phyloP scores from a whole-genome alignment of 2,329 filamentous ascomycete species.

The Claviceps pusilla region DNA sequence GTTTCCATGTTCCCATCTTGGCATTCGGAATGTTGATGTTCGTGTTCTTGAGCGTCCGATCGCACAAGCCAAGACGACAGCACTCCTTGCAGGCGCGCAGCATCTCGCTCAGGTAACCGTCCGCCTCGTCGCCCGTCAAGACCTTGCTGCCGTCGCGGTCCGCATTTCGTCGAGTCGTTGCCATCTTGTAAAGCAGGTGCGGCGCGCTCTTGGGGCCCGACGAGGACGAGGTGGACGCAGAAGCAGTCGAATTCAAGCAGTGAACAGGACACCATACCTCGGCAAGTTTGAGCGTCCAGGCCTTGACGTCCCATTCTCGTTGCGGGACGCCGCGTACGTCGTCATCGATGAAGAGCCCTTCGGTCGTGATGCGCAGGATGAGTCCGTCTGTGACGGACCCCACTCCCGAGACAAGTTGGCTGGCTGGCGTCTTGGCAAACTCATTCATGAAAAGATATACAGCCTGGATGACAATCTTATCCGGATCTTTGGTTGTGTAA shows the following conservation, averaged over 20 bases:
- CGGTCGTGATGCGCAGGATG: constrained; percentile 80
- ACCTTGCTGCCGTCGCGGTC: constrained; percentile 35
- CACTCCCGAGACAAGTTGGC: constrained; percentile 72
- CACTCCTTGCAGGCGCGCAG: constrained; percentile 49
- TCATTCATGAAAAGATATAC: constrained; percentile 88
- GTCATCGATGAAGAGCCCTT: constrained; percentile 94
- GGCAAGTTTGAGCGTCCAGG: constrained; percentile 86
- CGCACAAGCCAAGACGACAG: constrained; percentile 40
- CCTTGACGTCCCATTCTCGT: constrained; percentile 96
- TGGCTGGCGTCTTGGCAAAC: constrained; percentile 77
- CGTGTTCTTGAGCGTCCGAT: constrained; percentile 29
- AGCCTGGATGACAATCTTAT: constrained; percentile 90
- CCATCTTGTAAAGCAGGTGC: constrained; percentile 33
- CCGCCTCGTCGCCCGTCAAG: constrained; percentile 49
- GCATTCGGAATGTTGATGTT: constrained; percentile 23
- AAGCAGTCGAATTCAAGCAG: constrained; percentile 29
- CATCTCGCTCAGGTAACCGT: constrained; percentile 47
- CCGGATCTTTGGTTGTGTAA: constrained; percentile 77
- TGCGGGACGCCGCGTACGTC: constrained; percentile 84
- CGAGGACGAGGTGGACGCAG: constrained; percentile 23
- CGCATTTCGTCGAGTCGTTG: constrained; percentile 29
- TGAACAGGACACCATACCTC: constrained; percentile 72
- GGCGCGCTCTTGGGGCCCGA: constrained; percentile 24
- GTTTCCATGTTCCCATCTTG: constrained; percentile 39
- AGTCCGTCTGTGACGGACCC: constrained; percentile 82